Evolutionary conservation across 225 moss, liverwort and hornwort species (phyloP).

Genomic region (Bryoerythrophyllum caledonicum): DNA sequence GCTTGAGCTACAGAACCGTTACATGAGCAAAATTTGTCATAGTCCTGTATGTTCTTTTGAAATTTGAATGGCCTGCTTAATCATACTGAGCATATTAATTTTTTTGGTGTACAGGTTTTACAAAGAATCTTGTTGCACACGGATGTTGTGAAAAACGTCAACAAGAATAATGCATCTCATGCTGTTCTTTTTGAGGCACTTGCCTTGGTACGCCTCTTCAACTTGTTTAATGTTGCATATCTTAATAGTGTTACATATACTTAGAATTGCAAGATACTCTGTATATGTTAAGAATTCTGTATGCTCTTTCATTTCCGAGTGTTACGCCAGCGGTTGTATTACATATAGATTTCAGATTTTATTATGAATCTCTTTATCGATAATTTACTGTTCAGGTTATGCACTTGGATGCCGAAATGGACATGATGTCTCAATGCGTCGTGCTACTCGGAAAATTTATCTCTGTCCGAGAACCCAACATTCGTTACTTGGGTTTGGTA

Average conservation of each 20-base stretch:
- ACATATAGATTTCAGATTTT: not conserved
- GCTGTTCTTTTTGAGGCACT: slow-evolving; percentile 98
- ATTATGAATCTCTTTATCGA: not conserved
- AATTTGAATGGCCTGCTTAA: not conserved
- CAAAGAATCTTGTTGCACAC: slow-evolving; percentile 91
- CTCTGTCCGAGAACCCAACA: slow-evolving; percentile 96
- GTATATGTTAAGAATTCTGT: not conserved
- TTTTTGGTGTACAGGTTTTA: slow-evolving; percentile 65
- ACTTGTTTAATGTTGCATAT: slow-evolving; percentile 16
- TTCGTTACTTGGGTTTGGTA: slow-evolving; percentile 93
- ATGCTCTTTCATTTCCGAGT: slow-evolving; percentile 3
- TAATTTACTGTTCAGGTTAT: slow-evolving; percentile 65
- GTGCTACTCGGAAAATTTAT: slow-evolving; percentile 90
- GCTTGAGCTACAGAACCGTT: not conserved
- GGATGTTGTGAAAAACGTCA: slow-evolving; percentile 97
- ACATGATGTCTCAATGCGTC: slow-evolving; percentile 98
- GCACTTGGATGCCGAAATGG: slow-evolving; percentile 95
- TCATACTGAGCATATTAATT: not conserved
- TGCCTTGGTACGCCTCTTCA: slow-evolving; percentile 63
- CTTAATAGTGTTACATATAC: not conserved
- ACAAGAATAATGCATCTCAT: slow-evolving; percentile 99
- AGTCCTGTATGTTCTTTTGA: not conserved
- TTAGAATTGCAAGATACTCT: slow-evolving; percentile 9
- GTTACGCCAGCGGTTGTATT: not conserved
- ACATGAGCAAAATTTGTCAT: not conserved